These are phyloP conservation scores for Yamadazyma laniorum DNA, from an alignment of 805 yeast genomes.

Conservation along the genomic window DNA sequence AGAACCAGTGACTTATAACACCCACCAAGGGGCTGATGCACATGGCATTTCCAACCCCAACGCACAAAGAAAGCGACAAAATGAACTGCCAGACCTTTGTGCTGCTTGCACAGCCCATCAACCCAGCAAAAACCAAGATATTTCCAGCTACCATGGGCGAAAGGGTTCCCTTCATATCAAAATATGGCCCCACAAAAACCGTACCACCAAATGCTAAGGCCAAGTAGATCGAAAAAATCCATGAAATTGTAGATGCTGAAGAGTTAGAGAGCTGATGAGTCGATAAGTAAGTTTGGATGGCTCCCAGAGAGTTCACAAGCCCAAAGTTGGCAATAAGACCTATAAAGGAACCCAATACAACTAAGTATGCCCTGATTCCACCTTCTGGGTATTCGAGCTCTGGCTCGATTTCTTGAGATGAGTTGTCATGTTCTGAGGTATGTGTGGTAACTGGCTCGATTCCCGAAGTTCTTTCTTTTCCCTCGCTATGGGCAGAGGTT, in stretches of 20 bases:
- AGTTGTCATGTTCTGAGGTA: neutral
- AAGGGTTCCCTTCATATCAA: conserved; percentile 60
- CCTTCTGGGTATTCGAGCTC: conserved; percentile 27
- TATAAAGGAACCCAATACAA: conserved; percentile 25
- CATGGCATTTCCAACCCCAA: conserved; percentile 60
- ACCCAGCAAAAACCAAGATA: conserved; percentile 42
- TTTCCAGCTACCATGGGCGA: conserved; percentile 47
- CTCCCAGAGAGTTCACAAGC: conserved; percentile 36
- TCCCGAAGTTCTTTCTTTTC: neutral
- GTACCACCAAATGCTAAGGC: conserved; percentile 28
- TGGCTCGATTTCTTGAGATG: neutral
- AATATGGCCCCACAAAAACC: conserved; percentile 53
- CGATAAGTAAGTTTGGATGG: conserved; percentile 38
- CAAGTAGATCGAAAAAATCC: conserved; percentile 41
- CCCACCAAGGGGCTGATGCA: conserved; percentile 61
- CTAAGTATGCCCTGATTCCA: conserved; percentile 22
- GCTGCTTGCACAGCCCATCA: conserved; percentile 56
- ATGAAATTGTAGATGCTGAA: conserved; percentile 31
- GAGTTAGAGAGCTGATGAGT: conserved; percentile 32
- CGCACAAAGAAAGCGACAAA: conserved; percentile 41
- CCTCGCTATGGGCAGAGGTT: neutral
- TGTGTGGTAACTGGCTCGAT: neutral
- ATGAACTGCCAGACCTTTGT: conserved; percentile 57
- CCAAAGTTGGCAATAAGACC: conserved; percentile 29
- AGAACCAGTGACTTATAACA: conserved; percentile 66